Base-by-base conservation (phyloP, 2,329 filamentous ascomycete genomes). In the Akanthomyces lecanii region DNA sequence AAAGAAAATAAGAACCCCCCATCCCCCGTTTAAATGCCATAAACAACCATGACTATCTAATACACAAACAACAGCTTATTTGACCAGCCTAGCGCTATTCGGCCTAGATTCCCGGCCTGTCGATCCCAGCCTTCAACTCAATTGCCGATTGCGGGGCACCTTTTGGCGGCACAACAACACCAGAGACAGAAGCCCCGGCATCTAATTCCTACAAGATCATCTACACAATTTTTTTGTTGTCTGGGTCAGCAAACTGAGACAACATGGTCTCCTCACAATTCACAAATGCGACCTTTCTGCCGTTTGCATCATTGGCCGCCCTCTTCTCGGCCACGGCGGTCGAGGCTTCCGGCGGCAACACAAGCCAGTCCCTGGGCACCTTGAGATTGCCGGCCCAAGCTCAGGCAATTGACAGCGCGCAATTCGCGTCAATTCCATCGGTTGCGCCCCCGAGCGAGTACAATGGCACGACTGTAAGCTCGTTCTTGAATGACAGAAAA, bases 401-500 rank as follows among this genome's bases (percentile, higher is more conserved):
- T 14, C 25, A 18, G 12, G n/a, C 40, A 2, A 62, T 33, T 30
- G 23, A 45, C 21, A n/a, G n/a, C 21, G 23, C 47, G 18, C 51
- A 40, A 2, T 58, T 36, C 33, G 56, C 33, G 18, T 53, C 60
- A 5, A 12, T 33, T 3, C 18, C 18, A 0, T 54, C 79, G 73
- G 54, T 63, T 52, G 12, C 48, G 6, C 61, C 61, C 12, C 40
- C 56, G 7, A 52, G 50, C 38, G 56, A 61, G 25, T 61, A 61
- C 25, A 36, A 61, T 23, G 62, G 62, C 14, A 55, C 12, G 16
- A 51, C 50, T n/a, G 62, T 61, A 65, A 72, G 12, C 81, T 56
- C 38, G 0, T 47, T 58, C 11, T 48, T 21, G 10, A 21, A 21
- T 21, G 21, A 21, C 21, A 21, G 21, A 21, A 21, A 21, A 21